Evolutionary conservation across 2,329 filamentous ascomycete species (phyloP).

Genomic region (Xylaria sp.): DNA sequence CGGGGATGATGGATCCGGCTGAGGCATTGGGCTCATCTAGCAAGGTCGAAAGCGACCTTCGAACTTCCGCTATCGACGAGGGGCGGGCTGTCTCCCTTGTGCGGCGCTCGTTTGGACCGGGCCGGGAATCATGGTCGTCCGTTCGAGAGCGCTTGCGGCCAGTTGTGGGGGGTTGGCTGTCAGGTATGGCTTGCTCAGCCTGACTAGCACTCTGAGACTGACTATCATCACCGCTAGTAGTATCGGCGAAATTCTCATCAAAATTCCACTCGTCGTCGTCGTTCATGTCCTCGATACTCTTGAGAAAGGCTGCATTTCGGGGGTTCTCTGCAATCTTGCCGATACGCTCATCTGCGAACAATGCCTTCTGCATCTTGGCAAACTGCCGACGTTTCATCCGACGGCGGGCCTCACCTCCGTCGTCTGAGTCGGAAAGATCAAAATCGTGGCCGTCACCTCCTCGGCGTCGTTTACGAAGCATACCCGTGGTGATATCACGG

Average conservation of each 20-base stretch:
- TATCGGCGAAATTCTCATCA: conserved; percentile 58
- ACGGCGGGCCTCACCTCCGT: conserved; percentile 77
- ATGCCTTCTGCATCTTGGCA: conserved; percentile 86
- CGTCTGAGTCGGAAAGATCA: conserved; percentile 88
- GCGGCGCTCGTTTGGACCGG: conserved; percentile 66
- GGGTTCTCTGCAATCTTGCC: conserved; percentile 89
- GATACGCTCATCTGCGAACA: conserved; percentile 87
- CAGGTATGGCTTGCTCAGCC: conserved; percentile 49
- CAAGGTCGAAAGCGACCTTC: conserved; percentile 81
- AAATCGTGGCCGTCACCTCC: conserved; percentile 70
- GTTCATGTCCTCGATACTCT: conserved; percentile 83
- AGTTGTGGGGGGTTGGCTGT: conserved; percentile 58
- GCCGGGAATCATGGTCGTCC: conserved; percentile 48
- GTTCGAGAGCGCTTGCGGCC: conserved; percentile 41
- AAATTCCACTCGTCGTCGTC: conserved; percentile 80
- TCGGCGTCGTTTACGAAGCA: conserved; percentile 74
- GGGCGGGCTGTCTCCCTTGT: conserved; percentile 70
- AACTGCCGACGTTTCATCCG: conserved; percentile 87
- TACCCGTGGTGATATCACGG: conserved; percentile 89
- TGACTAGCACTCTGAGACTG: conserved; percentile 43
- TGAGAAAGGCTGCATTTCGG: conserved; percentile 88
- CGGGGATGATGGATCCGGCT: conserved; percentile 53
- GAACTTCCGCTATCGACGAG: conserved; percentile 77
- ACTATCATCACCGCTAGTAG: conserved; percentile 47
- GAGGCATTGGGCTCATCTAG: conserved; percentile 70